These are phyloP conservation scores for Fusarium sublunatum DNA, from an alignment of 2,329 filamentous ascomycete species.

Conservation along the genomic window DNA sequence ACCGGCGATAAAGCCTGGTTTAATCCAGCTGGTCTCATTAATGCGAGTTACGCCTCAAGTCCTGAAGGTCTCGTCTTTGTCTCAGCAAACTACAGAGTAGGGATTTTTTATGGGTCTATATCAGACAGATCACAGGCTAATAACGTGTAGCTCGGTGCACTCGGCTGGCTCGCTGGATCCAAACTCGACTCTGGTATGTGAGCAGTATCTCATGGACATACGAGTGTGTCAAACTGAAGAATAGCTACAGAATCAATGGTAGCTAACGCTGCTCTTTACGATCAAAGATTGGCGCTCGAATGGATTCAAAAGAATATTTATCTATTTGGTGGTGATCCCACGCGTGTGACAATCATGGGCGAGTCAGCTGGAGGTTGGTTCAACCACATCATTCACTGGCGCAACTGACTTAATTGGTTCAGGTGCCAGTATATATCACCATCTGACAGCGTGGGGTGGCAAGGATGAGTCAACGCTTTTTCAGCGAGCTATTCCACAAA, in stretches of 20 bases:
- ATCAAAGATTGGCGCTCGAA: not conserved
- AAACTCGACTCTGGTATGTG: not conserved
- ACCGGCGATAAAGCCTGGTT: not conserved
- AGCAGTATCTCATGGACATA: no score
- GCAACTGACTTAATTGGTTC: not conserved
- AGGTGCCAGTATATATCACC: not conserved
- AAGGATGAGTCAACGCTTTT: not conserved
- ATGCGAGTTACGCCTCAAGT: not conserved
- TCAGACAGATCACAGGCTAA: accelerated
- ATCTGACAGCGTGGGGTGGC: not conserved
- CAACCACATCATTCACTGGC: no score
- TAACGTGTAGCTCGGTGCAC: not conserved
- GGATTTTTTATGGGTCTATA: no score
- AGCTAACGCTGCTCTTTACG: not conserved
- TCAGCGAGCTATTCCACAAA: not conserved
- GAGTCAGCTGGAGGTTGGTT: slow-evolving; percentile 1
- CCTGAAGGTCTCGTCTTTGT: not conserved
- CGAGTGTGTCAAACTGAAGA: no score
- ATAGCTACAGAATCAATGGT: not conserved
- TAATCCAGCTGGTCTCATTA: not conserved
- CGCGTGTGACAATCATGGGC: not conserved
- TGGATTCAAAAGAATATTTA: not conserved
- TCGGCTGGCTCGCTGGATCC: slow-evolving; percentile 2
- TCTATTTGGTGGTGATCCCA: not conserved
- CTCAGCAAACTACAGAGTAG: not conserved